Conservation (phyloP, 306 rosid species). For the Neltuma alba region DNA sequence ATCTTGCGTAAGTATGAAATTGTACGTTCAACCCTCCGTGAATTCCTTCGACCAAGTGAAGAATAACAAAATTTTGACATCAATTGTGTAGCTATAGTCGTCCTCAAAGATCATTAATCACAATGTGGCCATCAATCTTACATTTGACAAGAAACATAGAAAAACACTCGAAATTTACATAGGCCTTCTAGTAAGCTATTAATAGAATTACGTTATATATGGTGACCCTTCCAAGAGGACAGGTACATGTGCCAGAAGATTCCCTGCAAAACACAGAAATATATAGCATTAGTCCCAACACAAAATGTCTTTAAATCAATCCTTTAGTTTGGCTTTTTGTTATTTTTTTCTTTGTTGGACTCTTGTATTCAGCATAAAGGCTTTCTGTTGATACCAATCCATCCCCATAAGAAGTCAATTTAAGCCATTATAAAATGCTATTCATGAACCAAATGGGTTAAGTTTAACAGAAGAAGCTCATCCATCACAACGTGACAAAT, state of each 20-base stretch:
- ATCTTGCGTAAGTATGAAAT: no score
- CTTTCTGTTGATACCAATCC: neutral
- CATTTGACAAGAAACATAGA: neutral
- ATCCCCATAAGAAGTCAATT: neutral
- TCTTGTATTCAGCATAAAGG: neutral
- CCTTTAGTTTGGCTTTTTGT: no score
- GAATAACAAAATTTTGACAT: neutral
- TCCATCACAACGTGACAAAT: no score
- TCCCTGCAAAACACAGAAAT: conserved; percentile 5
- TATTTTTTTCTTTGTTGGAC: neutral
- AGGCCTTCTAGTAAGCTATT: neutral
- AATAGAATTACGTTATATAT: neutral
- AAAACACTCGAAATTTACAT: conserved; percentile 10
- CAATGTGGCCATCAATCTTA: conserved; percentile 11
- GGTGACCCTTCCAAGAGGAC: neutral
- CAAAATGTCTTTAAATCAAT: neutral
- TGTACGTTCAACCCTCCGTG: no score
- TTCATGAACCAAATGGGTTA: no score
- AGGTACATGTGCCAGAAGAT: neutral
- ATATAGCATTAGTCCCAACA: neutral
- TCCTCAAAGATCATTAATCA: neutral
- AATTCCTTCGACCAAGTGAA: no score
- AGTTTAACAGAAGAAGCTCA: no score
- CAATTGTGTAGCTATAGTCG: neutral
- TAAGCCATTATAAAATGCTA: neutral